Evolutionary conservation across 352 stramenopile genomes (phyloP), one percentile per base, ranked within the genome.

Genomic region (Pythium apleroticum): DNA sequence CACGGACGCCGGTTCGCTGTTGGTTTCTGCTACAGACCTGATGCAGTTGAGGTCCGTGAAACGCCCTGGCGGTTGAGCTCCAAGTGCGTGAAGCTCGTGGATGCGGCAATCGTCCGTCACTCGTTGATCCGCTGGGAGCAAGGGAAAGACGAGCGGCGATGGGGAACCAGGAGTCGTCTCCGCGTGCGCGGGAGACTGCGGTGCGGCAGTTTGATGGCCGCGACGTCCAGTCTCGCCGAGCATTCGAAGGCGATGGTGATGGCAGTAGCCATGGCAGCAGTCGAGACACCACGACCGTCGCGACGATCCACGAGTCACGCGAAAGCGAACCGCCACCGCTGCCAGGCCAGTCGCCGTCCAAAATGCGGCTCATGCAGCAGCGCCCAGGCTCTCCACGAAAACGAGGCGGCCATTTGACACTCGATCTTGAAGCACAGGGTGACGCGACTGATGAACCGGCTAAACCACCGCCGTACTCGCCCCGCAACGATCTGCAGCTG

Each of bases 401-500:
- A 31, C 20, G 50, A 48, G 17, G 43, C 12, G 53, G 22, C 15
- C 63, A 69, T 20, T 41, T 69, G 27, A 33, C 41, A 3, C 52
- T 71, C 19, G 52, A 60, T 6, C 53, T 71, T 27, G 52, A 71
- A 6, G 56, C 41, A 2, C 27, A 37, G 19, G 20, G 33, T 19
- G 27, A 15, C 25, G 54, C 15, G 8, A 9, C 62, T 17, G 15
- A 19, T 24, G 58, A 59, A 25, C 28, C 25, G 24, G 15, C 31
- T 27, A 37, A n/a, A 30, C 39, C 50, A 19, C 9, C 43, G 20
- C 65, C 66, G 37, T 68, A 72, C 56, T 73, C 66, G 19, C 66
- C 80, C 9, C 72, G 80, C 17, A 54, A 80, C 39, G 83, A 93
- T 64, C 75, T 70, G 4, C 82, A 92, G 25, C 72, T 95, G 0